Base-by-base conservation (phyloP, 2,329 filamentous ascomycete genomes). In the Colletotrichum neosansevieriae region DNA sequence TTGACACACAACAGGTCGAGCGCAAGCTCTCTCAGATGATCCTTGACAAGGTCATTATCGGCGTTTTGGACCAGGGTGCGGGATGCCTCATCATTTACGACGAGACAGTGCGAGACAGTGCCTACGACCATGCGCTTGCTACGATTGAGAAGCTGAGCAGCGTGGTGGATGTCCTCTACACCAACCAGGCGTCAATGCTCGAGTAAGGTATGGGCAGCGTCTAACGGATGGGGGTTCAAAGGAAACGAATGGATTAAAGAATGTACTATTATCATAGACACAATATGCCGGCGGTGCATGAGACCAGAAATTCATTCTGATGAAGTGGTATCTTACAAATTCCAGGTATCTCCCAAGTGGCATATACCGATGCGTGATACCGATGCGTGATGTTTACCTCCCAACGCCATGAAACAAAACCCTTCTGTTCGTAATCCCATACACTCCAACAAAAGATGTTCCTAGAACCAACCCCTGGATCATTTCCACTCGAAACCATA, bases 1-100 rank as follows among this genome's bases (percentile, higher is more conserved):
- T 99, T 71, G 96, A 98, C 79, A 97, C 93, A 29, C 91, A 94
- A 80, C 95, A 98, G 84, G 96, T 99, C 69, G 97, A 99, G 88
- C 90, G 94, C 75, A 99, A 99, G 87, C 87, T 99, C 71, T 97
- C 93, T 51, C 97, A 99, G 86, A 99, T 99, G 97, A 99, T 99
- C 77, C 87, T 99, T 68, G 96, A 99, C 84, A 98, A 98, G 86
- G 94, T 98, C 76, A 98, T 99, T 77, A 94, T 98, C 74, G 96
- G 97, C 68, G 96, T 99, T 63, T 84, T 99, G 74, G 96, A 99
- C 79, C 96, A 99, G 82, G 96, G 96, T 57, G 93, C 94, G n/a
- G 95, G 95, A 44, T 98, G 97, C 80, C 86, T 99, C 78, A 97
- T 98, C 80, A 94, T 99, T 74, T 99, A 91, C 77, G 96, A 99